phyloP scores from a whole-genome alignment of 1,284 basidiomycete genomes.

The Trichosporon sp. region DNA sequence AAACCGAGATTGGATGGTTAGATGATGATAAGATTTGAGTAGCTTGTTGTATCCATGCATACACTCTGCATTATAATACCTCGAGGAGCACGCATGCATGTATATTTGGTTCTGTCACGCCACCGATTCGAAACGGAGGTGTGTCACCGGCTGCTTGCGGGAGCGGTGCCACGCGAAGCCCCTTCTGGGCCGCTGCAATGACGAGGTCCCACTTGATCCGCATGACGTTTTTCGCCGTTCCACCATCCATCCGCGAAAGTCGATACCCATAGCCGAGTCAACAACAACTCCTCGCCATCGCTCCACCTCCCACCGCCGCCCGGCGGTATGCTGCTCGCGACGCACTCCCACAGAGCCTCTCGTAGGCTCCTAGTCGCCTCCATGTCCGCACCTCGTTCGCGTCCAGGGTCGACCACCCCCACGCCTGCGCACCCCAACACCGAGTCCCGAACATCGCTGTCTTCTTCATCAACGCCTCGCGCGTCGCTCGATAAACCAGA shows the following conservation, averaged over 20 bases:
- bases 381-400: neutral
- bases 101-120: constrained; percentile 2
- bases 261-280: neutral
- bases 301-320: constrained; percentile 1
- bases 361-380: constrained; percentile 14
- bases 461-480: neutral
- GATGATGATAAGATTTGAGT: neutral
- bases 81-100: neutral
- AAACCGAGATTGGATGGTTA: constrained; percentile 22
- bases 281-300: constrained; percentile 6
- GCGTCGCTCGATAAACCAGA: neutral
- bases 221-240: constrained; percentile 15
- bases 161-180: constrained; percentile 6
- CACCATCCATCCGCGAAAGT: constrained; percentile 8
- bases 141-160: neutral
- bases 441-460: neutral
- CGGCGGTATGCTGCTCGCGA: constrained; percentile 19
- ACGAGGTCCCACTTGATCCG: constrained; percentile 8
- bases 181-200: constrained; percentile 4
- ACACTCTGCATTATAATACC: constrained; percentile 7
- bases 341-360: constrained; percentile 15
- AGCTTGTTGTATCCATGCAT: constrained; percentile 18
- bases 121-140: constrained; percentile 5
- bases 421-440: neutral
- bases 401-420: neutral